phyloP scores from a whole-genome alignment of 2,329 filamentous ascomycete genomes.

The Triangularia verruculosa region DNA sequence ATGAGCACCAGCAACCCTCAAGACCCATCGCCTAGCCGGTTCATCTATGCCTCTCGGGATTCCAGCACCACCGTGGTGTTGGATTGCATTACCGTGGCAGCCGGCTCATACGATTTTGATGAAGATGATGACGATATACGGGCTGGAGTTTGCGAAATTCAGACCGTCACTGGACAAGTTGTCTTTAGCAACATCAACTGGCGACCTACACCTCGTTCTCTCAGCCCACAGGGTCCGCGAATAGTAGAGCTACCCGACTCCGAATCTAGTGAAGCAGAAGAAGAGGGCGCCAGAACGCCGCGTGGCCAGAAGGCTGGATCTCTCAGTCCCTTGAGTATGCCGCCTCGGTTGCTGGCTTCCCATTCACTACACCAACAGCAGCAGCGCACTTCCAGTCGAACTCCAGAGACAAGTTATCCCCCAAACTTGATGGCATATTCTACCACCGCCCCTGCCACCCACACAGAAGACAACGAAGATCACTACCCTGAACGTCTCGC shows the following conservation, averaged over 20 bases:
- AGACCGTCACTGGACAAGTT: background rate
- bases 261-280: background rate
- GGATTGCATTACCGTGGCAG: background rate
- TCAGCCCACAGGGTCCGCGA: background rate
- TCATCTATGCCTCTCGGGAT: constrained; percentile 1
- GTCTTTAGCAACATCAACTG: background rate
- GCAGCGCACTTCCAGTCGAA: background rate
- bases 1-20: background rate
- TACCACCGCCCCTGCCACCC: background rate
- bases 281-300: background rate
- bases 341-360: background rate
- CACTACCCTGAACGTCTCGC: background rate
- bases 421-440: background rate
- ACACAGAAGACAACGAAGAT: background rate
- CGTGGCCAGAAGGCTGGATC: background rate
- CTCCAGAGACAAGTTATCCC: background rate
- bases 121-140: background rate
- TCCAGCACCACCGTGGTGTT: background rate
- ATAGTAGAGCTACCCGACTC: background rate
- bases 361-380: background rate
- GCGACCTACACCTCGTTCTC: background rate
- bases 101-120: background rate
- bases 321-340: background rate
- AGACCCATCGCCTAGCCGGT: background rate
- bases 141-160: background rate